Conservation (phyloP, 257 asterid genomes). For the Plantago elongata region DNA sequence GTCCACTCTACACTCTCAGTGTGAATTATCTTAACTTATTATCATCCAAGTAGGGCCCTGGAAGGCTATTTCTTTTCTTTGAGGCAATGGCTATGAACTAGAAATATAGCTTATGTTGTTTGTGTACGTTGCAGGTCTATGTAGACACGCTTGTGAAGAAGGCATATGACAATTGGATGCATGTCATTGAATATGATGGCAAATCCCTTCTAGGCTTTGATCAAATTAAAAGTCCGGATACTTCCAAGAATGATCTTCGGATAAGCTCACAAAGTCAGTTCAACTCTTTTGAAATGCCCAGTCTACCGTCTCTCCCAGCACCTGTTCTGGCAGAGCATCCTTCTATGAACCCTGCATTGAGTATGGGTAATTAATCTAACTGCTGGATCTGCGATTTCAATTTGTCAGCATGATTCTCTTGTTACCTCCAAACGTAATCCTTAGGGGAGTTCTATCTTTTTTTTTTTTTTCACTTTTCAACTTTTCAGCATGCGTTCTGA, state of each 20-base stretch:
- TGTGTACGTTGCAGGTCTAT: slow-evolving; percentile 45
- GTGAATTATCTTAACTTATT: not conserved
- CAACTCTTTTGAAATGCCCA: slow-evolving; percentile 48
- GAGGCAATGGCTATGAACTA: not conserved
- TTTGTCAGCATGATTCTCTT: not conserved
- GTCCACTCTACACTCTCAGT: not conserved
- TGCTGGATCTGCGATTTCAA: slow-evolving; percentile 4
- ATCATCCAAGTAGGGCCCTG: not conserved
- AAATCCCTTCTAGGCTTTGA: slow-evolving; percentile 68
- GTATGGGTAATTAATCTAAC: slow-evolving; percentile 41
- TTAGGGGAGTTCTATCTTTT: not conserved
- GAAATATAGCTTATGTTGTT: slow-evolving; percentile 12
- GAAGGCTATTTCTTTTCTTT: not conserved
- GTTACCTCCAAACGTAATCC: not conserved
- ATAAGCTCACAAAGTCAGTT: slow-evolving; percentile 42
- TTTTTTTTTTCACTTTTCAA: not conserved
- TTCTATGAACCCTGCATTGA: slow-evolving; percentile 41
- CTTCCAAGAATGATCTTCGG: slow-evolving; percentile 34
- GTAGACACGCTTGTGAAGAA: slow-evolving; percentile 84
- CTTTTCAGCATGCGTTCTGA: too few species aligned
- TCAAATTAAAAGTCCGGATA: slow-evolving; percentile 37
- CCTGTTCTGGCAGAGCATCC: slow-evolving; percentile 55
- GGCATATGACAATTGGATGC: slow-evolving; percentile 90
- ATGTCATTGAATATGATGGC: slow-evolving; percentile 85
- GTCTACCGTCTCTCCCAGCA: slow-evolving; percentile 51